Conservation (phyloP, 2,329 filamentous ascomycete genomes). For the Venturia oleaginea region DNA sequence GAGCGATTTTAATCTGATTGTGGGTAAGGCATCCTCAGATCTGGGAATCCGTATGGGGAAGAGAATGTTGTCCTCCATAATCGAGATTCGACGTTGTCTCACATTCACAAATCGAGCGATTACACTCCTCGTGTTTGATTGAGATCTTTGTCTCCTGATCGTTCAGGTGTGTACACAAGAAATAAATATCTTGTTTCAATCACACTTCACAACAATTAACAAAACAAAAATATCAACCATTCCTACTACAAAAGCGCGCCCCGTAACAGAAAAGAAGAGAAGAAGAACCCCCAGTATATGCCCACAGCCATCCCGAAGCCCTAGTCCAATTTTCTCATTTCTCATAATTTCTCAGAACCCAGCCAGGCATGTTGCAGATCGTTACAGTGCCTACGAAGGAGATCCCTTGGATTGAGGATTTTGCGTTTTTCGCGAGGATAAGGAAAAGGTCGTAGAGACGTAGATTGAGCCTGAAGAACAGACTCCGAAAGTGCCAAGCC, state of each 20-base stretch:
- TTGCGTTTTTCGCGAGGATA: not conserved
- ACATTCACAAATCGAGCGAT: too few relatives aligned
- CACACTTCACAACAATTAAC: not conserved
- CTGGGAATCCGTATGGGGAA: too few relatives aligned
- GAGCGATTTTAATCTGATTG: too few relatives aligned
- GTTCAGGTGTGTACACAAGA: too few relatives aligned
- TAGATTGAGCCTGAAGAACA: not conserved
- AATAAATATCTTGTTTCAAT: not conserved
- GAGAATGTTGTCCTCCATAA: too few relatives aligned
- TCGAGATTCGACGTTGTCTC: too few relatives aligned
- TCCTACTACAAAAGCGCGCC: not conserved
- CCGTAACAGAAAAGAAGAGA: not conserved
- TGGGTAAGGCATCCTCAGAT: too few relatives aligned
- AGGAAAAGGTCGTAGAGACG: constrained; percentile 1
- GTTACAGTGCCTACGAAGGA: not conserved
- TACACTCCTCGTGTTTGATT: too few relatives aligned
- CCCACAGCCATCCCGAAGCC: not conserved
- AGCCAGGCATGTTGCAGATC: constrained; percentile 3
- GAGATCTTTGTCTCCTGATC: too few relatives aligned
- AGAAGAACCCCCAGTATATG: not conserved
- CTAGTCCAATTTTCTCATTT: not conserved
- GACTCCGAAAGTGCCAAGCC: not conserved
- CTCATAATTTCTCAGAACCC: not conserved
- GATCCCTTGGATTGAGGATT: not conserved
- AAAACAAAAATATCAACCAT: not conserved